Conservation (phyloP, 805 yeast species). For the Metschnikowia picachoensis region DNA sequence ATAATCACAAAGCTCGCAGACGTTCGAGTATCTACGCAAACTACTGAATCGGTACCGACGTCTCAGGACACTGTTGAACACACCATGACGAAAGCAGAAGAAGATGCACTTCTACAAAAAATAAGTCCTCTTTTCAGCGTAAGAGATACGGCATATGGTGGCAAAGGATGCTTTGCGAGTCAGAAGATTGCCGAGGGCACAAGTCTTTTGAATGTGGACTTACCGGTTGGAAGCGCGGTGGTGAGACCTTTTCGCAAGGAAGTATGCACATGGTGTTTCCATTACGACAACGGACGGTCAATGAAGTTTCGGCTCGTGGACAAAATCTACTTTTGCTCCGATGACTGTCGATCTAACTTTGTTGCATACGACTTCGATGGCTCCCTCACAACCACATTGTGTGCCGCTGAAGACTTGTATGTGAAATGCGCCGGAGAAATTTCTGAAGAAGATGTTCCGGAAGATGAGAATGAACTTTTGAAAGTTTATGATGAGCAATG, state of each 20-base stretch:
- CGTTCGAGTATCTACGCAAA: background rate
- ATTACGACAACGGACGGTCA: conserved; percentile 44
- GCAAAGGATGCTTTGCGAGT: conserved; percentile 60
- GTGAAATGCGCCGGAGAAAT: conserved; percentile 25
- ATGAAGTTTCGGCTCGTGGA: conserved; percentile 39
- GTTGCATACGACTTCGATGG: conserved; percentile 30
- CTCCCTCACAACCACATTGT: conserved; percentile 31
- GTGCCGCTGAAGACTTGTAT: conserved; percentile 34
- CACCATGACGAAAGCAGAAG: background rate
- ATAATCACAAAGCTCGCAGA: background rate
- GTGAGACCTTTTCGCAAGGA: conserved; percentile 56
- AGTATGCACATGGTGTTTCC: conserved; percentile 54
- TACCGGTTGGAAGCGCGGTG: conserved; percentile 47
- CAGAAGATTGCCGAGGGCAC: conserved; percentile 39
- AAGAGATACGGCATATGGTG: conserved; percentile 43
- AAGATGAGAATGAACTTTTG: conserved; percentile 8
- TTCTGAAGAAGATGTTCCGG: conserved; percentile 16
- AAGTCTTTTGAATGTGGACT: conserved; percentile 33
- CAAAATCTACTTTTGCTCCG: conserved; percentile 48
- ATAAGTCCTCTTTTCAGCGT: conserved; percentile 27
- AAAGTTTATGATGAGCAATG: conserved; percentile 28
- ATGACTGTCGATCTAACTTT: conserved; percentile 40
- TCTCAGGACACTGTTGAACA: background rate
- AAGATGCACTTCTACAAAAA: conserved; percentile 4
- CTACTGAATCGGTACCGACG: background rate